Evolutionary conservation across 2,329 filamentous ascomycete species (phyloP).

Genomic region (Fusarium transvaalense): DNA sequence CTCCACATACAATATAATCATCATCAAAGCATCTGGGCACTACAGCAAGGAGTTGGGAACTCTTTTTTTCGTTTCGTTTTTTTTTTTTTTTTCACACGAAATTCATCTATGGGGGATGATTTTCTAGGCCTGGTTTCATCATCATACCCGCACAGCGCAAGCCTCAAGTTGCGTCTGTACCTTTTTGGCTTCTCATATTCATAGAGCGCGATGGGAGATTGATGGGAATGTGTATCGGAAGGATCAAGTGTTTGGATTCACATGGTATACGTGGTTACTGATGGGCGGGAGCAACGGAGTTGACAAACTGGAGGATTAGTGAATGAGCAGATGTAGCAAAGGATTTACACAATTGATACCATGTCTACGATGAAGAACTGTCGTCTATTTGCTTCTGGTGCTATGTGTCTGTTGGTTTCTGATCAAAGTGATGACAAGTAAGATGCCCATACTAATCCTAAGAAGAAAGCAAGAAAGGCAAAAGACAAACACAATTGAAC

Average conservation of each 20-base stretch:
- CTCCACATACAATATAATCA: slow-evolving; percentile 28
- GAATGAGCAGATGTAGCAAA: slow-evolving; percentile 34
- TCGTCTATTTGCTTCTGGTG: neutral
- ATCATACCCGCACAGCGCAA: slow-evolving; percentile 38
- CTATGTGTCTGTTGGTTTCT: neutral
- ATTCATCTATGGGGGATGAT: slow-evolving; percentile 15
- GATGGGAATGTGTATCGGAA: neutral
- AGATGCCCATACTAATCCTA: no score
- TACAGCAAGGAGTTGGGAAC: slow-evolving; percentile 48
- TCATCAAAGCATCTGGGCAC: slow-evolving; percentile 40
- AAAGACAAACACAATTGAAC: neutral
- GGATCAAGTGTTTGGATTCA: slow-evolving; percentile 29
- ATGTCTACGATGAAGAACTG: slow-evolving; percentile 29
- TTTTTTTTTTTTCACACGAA: slow-evolving; percentile 31
- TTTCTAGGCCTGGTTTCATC: slow-evolving; percentile 32
- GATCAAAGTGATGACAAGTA: neutral
- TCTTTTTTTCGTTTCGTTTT: slow-evolving; percentile 30
- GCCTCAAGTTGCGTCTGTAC: slow-evolving; percentile 13
- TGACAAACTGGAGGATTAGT: slow-evolving; percentile 25
- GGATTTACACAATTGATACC: slow-evolving; percentile 45
- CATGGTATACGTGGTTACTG: slow-evolving; percentile 17
- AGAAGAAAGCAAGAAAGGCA: no score
- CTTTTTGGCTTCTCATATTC: slow-evolving; percentile 16
- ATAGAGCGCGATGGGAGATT: slow-evolving; percentile 1
- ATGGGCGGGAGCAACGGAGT: slow-evolving; percentile 21